Conservation (phyloP, 805 yeast genomes). For the Starmerella sirachaensis region DNA sequence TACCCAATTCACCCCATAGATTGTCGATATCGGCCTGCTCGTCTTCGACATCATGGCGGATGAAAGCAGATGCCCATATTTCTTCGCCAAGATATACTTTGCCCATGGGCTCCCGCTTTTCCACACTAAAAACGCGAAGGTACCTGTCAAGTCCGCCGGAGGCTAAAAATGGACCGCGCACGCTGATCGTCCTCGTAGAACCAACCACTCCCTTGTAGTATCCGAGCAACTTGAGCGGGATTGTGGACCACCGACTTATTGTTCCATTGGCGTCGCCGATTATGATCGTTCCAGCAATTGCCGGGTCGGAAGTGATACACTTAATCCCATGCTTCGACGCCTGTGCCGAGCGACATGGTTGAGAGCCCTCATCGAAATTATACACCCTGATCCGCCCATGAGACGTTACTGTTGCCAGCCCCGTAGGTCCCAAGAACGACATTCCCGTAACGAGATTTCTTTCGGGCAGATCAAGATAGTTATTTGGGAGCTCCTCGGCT, state of each 20-base stretch:
- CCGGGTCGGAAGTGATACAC: slow-evolving; percentile 27
- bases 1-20: slow-evolving; percentile 7
- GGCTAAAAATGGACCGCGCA: slow-evolving; percentile 34
- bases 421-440: slow-evolving; percentile 37
- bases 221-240: slow-evolving; percentile 38
- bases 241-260: slow-evolving; percentile 33
- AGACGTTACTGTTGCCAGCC: slow-evolving; percentile 54
- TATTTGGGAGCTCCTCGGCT: slow-evolving; percentile 75
- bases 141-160: slow-evolving; percentile 85
- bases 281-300: slow-evolving; percentile 39
- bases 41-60: slow-evolving; percentile 12
- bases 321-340: slow-evolving; percentile 45
- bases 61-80: slow-evolving; percentile 32
- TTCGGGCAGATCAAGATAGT: slow-evolving; percentile 62
- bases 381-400: slow-evolving; percentile 69
- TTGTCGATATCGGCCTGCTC: slow-evolving; percentile 8
- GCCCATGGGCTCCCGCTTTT: slow-evolving; percentile 46
- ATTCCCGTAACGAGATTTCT: slow-evolving; percentile 69
- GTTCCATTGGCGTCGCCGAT: slow-evolving; percentile 60
- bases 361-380: slow-evolving; percentile 41
- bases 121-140: slow-evolving; percentile 59
- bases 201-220: slow-evolving; percentile 71
- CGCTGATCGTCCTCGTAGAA: slow-evolving; percentile 38
- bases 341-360: slow-evolving; percentile 50
- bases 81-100: slow-evolving; percentile 72